A percentile compares a stretch with the other conserved stretches of the same genome.
phyloP scores from a whole-genome alignment of 1,284 basidiomycete species.

The Golubevia pallescens region DNA sequence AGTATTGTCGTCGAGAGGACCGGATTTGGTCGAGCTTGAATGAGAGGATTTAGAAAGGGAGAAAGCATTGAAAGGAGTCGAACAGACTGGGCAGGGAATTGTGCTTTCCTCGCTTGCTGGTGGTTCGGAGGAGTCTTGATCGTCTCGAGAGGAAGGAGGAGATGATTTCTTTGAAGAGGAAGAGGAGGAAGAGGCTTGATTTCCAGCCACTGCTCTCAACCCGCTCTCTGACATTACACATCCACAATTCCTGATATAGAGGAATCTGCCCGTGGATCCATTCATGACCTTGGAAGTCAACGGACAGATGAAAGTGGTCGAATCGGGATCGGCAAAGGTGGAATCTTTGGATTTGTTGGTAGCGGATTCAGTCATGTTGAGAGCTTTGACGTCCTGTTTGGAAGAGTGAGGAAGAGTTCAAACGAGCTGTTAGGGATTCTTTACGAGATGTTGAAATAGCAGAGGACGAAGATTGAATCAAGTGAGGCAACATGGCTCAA shows the following conservation, averaged over 20 bases:
- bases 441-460: too few relatives aligned
- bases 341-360: background rate
- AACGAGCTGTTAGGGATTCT: too few relatives aligned
- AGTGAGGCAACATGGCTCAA: too few relatives aligned
- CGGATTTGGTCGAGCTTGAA: too few relatives aligned
- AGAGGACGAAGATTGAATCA: too few relatives aligned
- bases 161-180: background rate
- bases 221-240: conserved; percentile 50
- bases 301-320: conserved; percentile 47
- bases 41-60: conserved; percentile 25
- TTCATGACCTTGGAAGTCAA: conserved; percentile 52
- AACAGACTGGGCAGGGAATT: conserved; percentile 37
- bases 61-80: conserved; percentile 23
- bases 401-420: background rate
- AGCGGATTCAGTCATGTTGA: background rate
- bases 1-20: too few relatives aligned
- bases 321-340: conserved; percentile 6
- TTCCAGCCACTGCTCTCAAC: conserved; percentile 18
- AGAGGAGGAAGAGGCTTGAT: conserved; percentile 5
- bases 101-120: background rate
- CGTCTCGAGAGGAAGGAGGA: background rate
- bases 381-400: background rate
- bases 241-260: conserved; percentile 45
- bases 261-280: conserved; percentile 39
- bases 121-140: background rate